Conservation (phyloP, 1,284 basidiomycete genomes). For the Apiotrichum sp. region DNA sequence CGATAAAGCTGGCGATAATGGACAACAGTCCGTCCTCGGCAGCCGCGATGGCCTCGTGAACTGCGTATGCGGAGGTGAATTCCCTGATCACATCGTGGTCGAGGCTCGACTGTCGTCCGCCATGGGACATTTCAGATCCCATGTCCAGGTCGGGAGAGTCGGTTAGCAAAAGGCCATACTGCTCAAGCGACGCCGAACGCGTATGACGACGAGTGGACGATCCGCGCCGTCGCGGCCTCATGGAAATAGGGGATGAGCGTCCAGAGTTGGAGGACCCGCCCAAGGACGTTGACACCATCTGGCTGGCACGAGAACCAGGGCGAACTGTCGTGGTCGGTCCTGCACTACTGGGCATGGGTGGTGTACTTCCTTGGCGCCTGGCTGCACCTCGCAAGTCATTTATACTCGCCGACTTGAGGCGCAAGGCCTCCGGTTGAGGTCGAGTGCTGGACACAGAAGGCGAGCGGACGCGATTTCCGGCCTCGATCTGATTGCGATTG, state of each 20-base stretch:
- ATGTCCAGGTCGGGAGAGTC: constrained; percentile 7
- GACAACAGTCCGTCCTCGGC: constrained; percentile 87
- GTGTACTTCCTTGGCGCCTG: constrained; percentile 33
- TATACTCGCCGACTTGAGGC: constrained; percentile 51
- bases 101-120: not conserved
- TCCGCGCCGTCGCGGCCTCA: constrained; percentile 6
- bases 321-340: constrained; percentile 11
- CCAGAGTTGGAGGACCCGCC: constrained; percentile 19
- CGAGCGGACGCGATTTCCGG: not conserved
- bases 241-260: constrained; percentile 22
- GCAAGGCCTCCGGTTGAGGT: not conserved
- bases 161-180: not conserved
- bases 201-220: not conserved
- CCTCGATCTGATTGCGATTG: not conserved
- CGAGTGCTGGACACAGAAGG: not conserved
- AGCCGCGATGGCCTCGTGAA: constrained; percentile 49
- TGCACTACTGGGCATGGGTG: constrained; percentile 23
- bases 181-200: constrained; percentile 8
- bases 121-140: not conserved
- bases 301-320: not conserved
- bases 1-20: constrained; percentile 93
- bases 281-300: constrained; percentile 13
- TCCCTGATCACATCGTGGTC: constrained; percentile 6
- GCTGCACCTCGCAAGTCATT: constrained; percentile 53
- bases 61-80: constrained; percentile 24